These are phyloP conservation scores for Gaillardinia entomophila DNA, from an alignment of 805 yeast species.

Conservation along the genomic window DNA sequence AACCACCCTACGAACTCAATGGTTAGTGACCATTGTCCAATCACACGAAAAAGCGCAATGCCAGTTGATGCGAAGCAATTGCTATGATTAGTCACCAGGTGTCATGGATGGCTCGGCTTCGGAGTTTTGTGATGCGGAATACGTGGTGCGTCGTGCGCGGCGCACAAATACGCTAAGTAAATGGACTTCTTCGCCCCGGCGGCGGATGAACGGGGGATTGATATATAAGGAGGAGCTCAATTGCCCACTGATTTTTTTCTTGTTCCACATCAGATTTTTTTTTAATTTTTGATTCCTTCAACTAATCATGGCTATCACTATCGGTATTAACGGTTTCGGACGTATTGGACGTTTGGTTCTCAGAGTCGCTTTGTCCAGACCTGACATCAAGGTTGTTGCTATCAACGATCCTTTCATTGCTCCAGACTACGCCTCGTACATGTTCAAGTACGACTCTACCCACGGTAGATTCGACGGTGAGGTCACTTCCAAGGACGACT, in stretches of 20 bases:
- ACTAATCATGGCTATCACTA: conserved; percentile 50
- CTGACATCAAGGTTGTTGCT: conserved; percentile 77
- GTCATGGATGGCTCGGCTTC: not conserved
- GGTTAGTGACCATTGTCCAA: no score
- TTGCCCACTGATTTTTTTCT: conserved; percentile 1
- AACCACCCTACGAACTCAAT: no score
- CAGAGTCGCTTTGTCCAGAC: conserved; percentile 71
- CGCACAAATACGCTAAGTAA: no score
- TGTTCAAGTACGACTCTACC: conserved; percentile 94
- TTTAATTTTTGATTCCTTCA: conserved; percentile 2
- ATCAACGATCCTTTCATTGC: conserved; percentile 89
- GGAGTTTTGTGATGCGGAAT: not conserved
- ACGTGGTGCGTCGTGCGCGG: no score
- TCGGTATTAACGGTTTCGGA: conserved; percentile 94
- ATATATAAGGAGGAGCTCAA: not conserved
- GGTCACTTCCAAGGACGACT: conserved; percentile 53
- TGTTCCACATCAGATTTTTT: conserved; percentile 1
- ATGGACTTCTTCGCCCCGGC: conserved; percentile 12
- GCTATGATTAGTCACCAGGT: no score
- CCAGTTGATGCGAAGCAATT: no score
- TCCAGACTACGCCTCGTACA: conserved; percentile 87
- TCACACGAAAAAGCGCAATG: no score
- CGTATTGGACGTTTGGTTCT: conserved; percentile 88
- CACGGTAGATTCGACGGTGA: conserved; percentile 82
- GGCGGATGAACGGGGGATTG: conserved; percentile 1